Conservation (phyloP, 352 stramenopile genomes). For the Pythium vanterpoolii region DNA sequence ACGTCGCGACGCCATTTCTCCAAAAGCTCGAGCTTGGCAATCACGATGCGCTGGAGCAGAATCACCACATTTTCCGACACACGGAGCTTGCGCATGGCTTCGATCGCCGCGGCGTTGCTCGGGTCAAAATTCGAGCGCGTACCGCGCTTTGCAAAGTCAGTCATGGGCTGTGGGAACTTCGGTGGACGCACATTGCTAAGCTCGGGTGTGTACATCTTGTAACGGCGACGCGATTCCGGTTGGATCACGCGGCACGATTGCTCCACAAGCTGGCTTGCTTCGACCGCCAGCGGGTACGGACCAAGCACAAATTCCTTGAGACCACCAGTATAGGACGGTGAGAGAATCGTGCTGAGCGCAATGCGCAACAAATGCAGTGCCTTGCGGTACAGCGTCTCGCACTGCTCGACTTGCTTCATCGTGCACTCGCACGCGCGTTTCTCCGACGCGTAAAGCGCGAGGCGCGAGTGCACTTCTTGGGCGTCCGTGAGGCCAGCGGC, state of each 20-base stretch:
- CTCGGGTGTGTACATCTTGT: constrained; percentile 56
- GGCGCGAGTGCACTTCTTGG: constrained; percentile 65
- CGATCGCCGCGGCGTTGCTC: constrained; percentile 45
- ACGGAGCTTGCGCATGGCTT: constrained; percentile 78
- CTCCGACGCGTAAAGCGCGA: constrained; percentile 72
- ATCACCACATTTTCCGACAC: constrained; percentile 79
- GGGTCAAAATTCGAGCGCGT: constrained; percentile 32
- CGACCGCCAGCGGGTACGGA: constrained; percentile 70
- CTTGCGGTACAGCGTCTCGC: constrained; percentile 70
- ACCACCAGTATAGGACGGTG: constrained; percentile 62
- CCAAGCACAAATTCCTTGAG: constrained; percentile 74
- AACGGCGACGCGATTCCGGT: constrained; percentile 69
- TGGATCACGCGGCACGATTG: constrained; percentile 67
- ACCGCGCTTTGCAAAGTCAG: constrained; percentile 42
- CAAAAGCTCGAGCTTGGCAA: constrained; percentile 79
- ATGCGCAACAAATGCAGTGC: constrained; percentile 67
- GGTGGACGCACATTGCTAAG: constrained; percentile 38
- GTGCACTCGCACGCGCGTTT: constrained; percentile 75
- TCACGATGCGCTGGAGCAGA: constrained; percentile 76
- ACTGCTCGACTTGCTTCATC: constrained; percentile 71
- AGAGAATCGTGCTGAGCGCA: constrained; percentile 67
- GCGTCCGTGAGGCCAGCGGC: constrained; percentile 56
- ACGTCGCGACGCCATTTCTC: constrained; percentile 75
- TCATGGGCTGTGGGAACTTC: constrained; percentile 48
- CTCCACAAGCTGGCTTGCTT: constrained; percentile 74